Evolutionary conservation across 805 yeast genomes (phyloP), one percentile per base, ranked within the genome.

Genomic region (Kazachstania viticola): DNA sequence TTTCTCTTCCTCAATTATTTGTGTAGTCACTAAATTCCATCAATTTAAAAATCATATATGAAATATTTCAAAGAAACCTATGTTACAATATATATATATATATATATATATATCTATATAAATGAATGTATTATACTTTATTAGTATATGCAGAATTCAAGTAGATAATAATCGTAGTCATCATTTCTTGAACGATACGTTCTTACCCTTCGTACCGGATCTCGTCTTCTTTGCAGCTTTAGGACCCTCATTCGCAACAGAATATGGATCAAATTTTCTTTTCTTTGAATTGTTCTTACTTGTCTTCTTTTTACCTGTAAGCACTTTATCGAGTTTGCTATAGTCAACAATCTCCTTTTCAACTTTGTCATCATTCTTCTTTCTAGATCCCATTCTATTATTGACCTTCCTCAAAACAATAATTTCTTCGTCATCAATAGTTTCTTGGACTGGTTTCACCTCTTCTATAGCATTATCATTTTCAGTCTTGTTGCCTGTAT

Each of bases 231-330:
- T 74, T 6, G 69, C 67, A n/a, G 68, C 65, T 41, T 56, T 57
- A 7, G 79, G 79, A 2, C 75, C 79, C 13, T 63, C 41, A 17
- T 62, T 55, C 5, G 56, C 60, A 28, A 60, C 62, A 14, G 65
- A 51, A 40, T 74, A 78, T 4, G 85, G 84, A 54, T 78, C 78
- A 40, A 71, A 78, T 7, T 66, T 55, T 43, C 67, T 65, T 48
- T 65, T 66, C 29, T 52, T 54, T 4, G 42, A 46, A 13, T 17
- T 17, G 13, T 12, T 27, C 17, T 24, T 28, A 18, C 25, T 42
- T 39, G 41, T 39, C 11, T 34, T 28, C 12, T 36, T 32, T 16
- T 32, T 30, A 23, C 29, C 25, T 14, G 41, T 27, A 27, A 71
- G 48, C 11, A 71, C 55, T 34, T 62, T 67, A 19, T 63, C 62